These are phyloP conservation scores for Dothiorella sarmentorum DNA, from an alignment of 2,329 filamentous ascomycete genomes.

Conservation along the genomic window DNA sequence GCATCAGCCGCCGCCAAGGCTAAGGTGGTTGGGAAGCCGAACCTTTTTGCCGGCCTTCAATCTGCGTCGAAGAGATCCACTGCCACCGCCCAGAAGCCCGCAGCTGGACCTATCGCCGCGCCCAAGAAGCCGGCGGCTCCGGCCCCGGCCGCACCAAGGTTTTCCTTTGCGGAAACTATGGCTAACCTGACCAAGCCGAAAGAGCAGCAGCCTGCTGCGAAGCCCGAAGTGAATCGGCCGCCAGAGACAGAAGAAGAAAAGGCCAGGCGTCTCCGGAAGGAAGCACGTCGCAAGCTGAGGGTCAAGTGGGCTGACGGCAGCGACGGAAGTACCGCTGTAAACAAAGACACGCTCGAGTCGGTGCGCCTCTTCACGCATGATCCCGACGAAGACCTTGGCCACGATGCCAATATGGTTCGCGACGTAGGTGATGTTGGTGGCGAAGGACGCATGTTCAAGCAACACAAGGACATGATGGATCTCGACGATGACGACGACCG, in stretches of 20 bases:
- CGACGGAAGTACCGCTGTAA: constrained; percentile 49
- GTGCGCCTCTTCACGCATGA: constrained; percentile 70
- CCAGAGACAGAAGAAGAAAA: constrained; percentile 67
- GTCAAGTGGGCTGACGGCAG: constrained; percentile 69
- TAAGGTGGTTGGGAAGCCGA: constrained; percentile 43
- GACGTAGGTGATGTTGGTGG: constrained; percentile 71
- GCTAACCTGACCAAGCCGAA: constrained; percentile 52
- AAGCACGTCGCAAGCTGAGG: constrained; percentile 65
- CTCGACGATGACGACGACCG: constrained; percentile 60
- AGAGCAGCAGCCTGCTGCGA: constrained; percentile 49
- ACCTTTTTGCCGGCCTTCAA: constrained; percentile 45
- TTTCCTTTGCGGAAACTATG: constrained; percentile 42
- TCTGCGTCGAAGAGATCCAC: constrained; percentile 44
- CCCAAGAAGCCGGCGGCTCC: constrained; percentile 20
- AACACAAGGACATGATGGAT: constrained; percentile 62
- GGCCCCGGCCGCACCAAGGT: constrained; percentile 30
- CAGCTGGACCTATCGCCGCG: constrained; percentile 16
- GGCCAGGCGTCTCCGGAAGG: constrained; percentile 66
- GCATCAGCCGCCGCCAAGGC: constrained; percentile 29
- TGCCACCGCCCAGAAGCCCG: constrained; percentile 28
- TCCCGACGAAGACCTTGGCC: constrained; percentile 65
- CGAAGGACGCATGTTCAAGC: constrained; percentile 54
- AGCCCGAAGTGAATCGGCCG: constrained; percentile 51
- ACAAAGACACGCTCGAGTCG: constrained; percentile 64
- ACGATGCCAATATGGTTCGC: constrained; percentile 64